Evolutionary conservation across 1,284 basidiomycete species (phyloP), one percentile per base, ranked within the genome.

Genomic region (Macrocybe sp.): DNA sequence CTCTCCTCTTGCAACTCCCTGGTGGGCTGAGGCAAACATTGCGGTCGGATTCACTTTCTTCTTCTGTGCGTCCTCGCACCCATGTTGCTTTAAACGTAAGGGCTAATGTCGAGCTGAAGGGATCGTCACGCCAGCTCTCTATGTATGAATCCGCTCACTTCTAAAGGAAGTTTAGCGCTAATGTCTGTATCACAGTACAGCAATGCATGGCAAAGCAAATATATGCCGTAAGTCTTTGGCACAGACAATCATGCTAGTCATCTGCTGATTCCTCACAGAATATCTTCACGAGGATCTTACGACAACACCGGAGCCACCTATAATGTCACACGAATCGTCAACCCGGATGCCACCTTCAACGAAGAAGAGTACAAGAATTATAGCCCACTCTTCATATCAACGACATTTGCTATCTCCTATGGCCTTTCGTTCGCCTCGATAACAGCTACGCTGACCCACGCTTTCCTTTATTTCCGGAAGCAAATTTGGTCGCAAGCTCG

Each of bases 1-100:
- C 6, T 81, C 78, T 45, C 83, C 83, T 34, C 72, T 81, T 37
- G 72, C 77, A 6, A 79, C 80, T 7, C 81, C 81, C 0, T 84
- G 81, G 83, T 86, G 83, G 84, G 83, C 83, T 2, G 82, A 83
- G 59, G 89, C 86, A 45, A 97, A 97, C 65, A 75, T 93, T 41
- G 78, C 84, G 11, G 73, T 69, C 37, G 92, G 90, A 1, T 96
- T 95, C 61, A 63, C 90, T 11, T 64, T 90, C 51, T 85, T 86
- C 67, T 86, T 81, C 67, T 87, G 83, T 70, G 47, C 53, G 68
- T 55, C 42, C 83, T 62, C 46, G 84, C 40, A 75, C 77, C 0
- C 82, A 83, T 0, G 62, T 79, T 29, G 58, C 72, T 34, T 75
- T 73, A 53, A 53, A 69, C 54, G 65, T 68, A 3, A 74, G 70